These are phyloP conservation scores for Yamadazyma sp. DNA, from an alignment of 805 yeast species.

Conservation along the genomic window DNA sequence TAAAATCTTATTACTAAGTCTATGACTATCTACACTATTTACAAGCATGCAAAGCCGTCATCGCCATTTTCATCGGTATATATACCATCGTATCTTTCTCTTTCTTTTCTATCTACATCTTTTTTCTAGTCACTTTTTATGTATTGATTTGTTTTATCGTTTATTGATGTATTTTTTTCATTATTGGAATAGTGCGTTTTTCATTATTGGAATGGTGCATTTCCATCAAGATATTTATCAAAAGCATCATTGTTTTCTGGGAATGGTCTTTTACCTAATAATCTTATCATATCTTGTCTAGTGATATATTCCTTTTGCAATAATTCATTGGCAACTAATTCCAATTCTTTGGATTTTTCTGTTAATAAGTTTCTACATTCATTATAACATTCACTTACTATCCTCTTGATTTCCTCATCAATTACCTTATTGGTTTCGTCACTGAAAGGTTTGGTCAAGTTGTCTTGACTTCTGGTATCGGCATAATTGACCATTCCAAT, in stretches of 20 bases:
- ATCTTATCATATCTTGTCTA: conserved; percentile 73
- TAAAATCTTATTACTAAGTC: too few relatives aligned
- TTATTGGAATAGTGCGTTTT: too few relatives aligned
- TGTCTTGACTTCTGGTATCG: conserved; percentile 47
- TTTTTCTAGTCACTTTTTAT: too few relatives aligned
- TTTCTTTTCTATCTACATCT: too few relatives aligned
- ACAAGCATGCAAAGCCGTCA: too few relatives aligned
- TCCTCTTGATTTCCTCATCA: conserved; percentile 65
- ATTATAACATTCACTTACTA: conserved; percentile 63
- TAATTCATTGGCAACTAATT: conserved; percentile 70
- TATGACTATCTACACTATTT: too few relatives aligned
- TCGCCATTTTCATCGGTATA: too few relatives aligned
- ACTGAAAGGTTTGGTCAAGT: conserved; percentile 72
- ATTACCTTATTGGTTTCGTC: conserved; percentile 71
- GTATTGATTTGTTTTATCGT: too few relatives aligned
- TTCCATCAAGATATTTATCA: conserved; percentile 72
- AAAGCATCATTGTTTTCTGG: conserved; percentile 82
- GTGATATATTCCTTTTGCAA: conserved; percentile 74
- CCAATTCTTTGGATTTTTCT: conserved; percentile 60
- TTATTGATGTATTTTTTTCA: too few relatives aligned
- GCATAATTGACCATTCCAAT: conserved; percentile 54
- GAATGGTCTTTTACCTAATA: conserved; percentile 77
- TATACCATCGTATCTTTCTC: too few relatives aligned
- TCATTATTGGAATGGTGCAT: conserved; percentile 24
- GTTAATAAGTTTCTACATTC: conserved; percentile 56